Percentiles rank a stretch among this genome's conserved stretches.
These are phyloP conservation scores for Phytophthora pistaciae DNA, from an alignment of 352 stramenopile genomes.

Conservation along the genomic window DNA sequence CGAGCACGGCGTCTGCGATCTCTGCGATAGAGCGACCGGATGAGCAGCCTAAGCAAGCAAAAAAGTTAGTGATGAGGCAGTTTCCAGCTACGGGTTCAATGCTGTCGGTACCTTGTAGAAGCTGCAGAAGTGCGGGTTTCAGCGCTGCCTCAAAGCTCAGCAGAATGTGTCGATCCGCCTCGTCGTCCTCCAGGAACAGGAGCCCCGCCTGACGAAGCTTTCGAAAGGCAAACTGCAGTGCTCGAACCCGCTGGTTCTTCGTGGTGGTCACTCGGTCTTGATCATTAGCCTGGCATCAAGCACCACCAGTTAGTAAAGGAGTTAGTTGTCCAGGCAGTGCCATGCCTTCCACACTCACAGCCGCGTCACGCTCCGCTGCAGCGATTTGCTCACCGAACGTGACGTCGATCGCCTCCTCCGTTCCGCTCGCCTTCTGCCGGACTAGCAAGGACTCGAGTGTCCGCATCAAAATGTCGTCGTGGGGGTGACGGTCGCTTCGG, in stretches of 20 bases:
- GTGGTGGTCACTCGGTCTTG: constrained; percentile 1
- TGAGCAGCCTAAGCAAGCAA: constrained; percentile 29
- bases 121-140: constrained; percentile 50
- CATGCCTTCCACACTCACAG: constrained; percentile 16
- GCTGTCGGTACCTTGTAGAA: constrained; percentile 40
- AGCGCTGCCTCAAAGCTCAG: constrained; percentile 59
- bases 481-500: constrained; percentile 16
- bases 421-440: constrained; percentile 28
- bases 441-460: constrained; percentile 47
- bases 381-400: constrained; percentile 34
- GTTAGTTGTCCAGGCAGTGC: background rate
- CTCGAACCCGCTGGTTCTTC: constrained; percentile 32
- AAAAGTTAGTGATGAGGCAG: background rate
- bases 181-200: constrained; percentile 66
- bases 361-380: constrained; percentile 1
- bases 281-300: constrained; percentile 8
- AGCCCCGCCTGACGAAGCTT: constrained; percentile 54
- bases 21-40: constrained; percentile 50
- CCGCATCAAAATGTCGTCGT: constrained; percentile 45
- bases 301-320: background rate
- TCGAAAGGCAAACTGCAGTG: constrained; percentile 55
- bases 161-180: constrained; percentile 62
- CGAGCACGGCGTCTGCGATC: constrained; percentile 58
- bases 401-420: constrained; percentile 15
- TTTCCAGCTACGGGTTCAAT: background rate